phyloP scores from a whole-genome alignment of 257 asterid genomes.

The Nicotiana sylvestris region DNA sequence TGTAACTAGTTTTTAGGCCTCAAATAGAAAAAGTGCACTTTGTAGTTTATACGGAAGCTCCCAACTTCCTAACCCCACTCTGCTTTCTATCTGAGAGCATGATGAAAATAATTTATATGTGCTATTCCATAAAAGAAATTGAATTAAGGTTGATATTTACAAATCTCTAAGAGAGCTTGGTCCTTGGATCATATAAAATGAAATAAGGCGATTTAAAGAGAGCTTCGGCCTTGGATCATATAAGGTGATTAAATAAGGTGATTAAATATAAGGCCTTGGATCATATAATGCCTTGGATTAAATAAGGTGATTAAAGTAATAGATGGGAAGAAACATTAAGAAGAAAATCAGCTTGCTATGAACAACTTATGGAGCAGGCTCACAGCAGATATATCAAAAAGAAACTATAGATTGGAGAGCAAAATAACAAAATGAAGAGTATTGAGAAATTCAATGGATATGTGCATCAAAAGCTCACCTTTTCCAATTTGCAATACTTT shows the following conservation, averaged over 20 bases:
- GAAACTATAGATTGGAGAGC: not conserved
- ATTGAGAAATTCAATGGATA: not conserved
- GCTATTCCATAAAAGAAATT: not conserved
- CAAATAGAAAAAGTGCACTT: not conserved
- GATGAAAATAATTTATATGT: not conserved
- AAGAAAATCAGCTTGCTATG: not conserved
- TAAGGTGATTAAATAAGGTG: not conserved
- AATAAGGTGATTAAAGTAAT: not conserved
- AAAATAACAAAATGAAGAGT: not conserved
- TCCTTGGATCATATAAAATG: not conserved
- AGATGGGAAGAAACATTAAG: not conserved
- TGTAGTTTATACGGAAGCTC: not conserved
- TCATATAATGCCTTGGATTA: not conserved
- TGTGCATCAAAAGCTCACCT: not conserved
- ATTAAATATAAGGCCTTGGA: not conserved
- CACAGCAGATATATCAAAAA: not conserved
- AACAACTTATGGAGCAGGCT: conserved; percentile 1
- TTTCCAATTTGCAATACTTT: not conserved
- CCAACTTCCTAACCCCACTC: not conserved
- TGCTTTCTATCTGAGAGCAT: not conserved
- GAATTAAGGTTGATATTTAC: not conserved
- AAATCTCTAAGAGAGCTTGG: not conserved
- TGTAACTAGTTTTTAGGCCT: not conserved
- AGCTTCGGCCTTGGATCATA: not conserved
- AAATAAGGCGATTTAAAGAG: not conserved